phyloP scores from a whole-genome alignment of 768 basidiomycete genomes.

The Leccinum arenicola region DNA sequence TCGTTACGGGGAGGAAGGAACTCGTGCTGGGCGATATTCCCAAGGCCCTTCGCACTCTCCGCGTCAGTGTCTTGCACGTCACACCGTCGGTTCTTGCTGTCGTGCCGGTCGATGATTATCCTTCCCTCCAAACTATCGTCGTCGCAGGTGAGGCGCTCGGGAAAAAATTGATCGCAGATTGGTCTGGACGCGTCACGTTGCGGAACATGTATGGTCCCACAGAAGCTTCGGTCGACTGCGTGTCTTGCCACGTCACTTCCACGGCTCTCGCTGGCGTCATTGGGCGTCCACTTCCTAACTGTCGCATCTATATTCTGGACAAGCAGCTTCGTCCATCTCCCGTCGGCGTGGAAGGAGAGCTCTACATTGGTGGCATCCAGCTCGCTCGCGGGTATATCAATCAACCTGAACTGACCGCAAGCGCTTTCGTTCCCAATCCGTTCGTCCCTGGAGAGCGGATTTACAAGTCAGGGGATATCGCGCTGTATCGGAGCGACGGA shows the following conservation, averaged over 20 bases:
- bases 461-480: constrained; percentile 33
- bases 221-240: constrained; percentile 31
- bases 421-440: constrained; percentile 29
- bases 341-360: constrained; percentile 28
- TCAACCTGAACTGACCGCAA: constrained; percentile 26
- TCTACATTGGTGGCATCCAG: constrained; percentile 22
- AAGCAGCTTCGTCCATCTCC: constrained; percentile 26
- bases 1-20: constrained; percentile 23
- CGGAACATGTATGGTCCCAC: constrained; percentile 36
- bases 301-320: constrained; percentile 29
- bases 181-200: constrained; percentile 24
- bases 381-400: constrained; percentile 24
- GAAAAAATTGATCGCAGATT: constrained; percentile 24
- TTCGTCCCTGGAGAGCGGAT: constrained; percentile 29
- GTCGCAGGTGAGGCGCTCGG: constrained; percentile 25
- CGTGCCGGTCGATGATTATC: constrained; percentile 25
- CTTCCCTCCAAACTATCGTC: constrained; percentile 27
- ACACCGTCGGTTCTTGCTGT: constrained; percentile 31
- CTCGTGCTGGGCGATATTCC: constrained; percentile 31
- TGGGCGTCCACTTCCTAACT: constrained; percentile 31
- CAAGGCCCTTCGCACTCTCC: constrained; percentile 27
- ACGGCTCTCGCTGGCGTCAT: constrained; percentile 23
- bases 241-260: constrained; percentile 25
- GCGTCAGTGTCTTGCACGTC: constrained; percentile 25
- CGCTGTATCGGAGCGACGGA: constrained; percentile 24